Evolutionary conservation across 352 stramenopile genomes (phyloP), one percentile per base, ranked within the genome.

Genomic region (Phytophthora macrochlamydospora): DNA sequence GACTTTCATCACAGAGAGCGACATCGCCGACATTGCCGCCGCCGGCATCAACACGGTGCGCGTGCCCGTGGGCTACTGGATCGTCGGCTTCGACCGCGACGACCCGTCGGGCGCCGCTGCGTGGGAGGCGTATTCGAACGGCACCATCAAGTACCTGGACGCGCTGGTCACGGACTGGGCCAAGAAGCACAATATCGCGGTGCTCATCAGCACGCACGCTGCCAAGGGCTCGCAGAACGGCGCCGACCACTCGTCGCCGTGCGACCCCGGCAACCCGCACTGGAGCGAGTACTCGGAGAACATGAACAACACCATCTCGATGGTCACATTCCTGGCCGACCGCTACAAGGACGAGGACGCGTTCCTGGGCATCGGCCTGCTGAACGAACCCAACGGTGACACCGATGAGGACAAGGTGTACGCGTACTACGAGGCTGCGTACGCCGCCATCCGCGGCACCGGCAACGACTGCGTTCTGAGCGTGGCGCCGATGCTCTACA

Each of bases 21-120:
- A 93, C 28, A 91, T 94, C 51, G 62, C 59, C 7, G 70, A 63
- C 14, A 93, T 94, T 50, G 79, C 76, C 0, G 63, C 55, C 2
- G 65, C 77, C 12, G 81, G 84, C 1, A 69, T 94, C 63, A 93
- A 94, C 68, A 93, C 83, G 3, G 84, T 94, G 38, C 84, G 84
- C 9, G 83, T 94, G 28, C 86, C 86, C 0, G 69, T 94, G 2
- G 87, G 87, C n/a, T 92, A 91, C 71, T 94, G 83, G 84, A 93
- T 94, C 71, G 57, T 79, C 0, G 81, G 81, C 51, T 90, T 83
- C 49, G 78, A 91, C 69, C 29, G 83, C 42, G 38, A 90, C 56
- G 81, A 90, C 51, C 58, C 62, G 2, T 78, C 62, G 4, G 58
- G 68, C 24, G 14, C 57, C 9, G 59, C 61, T 1, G 76, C 79